Evolutionary conservation across 179 eudicot species (phyloP), one percentile per base, ranked within the genome.

Genomic region (Sideroxylon spinosum): DNA sequence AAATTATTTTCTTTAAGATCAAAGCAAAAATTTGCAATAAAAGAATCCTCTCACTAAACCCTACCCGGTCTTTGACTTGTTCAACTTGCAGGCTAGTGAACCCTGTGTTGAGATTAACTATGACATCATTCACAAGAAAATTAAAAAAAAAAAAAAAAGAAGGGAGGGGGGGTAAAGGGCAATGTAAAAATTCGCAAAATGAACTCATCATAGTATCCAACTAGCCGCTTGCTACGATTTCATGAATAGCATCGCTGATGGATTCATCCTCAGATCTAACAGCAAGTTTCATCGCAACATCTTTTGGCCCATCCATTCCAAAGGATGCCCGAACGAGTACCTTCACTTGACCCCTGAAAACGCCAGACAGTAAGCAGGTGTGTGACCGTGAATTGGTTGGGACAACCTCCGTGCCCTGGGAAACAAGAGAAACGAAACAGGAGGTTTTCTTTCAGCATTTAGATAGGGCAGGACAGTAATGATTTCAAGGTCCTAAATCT

Each of bases 251-350:
- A 76, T 95, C 98, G 67, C 97, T 91, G 26, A 93, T 95, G 20
- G 85, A 85, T 67, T 82, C 92, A 79, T 95, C 95, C 53, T 93
- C 97, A 6, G 98, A 93, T 88, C 98, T 87, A 75, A 95, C 98
- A 12, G 91, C 87, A 28, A 95, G 88, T 74, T 95, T 95, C 97
- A 95, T 95, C 3, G 97, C 98, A 67, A 93, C 98, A 83, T 95
- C 97, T 74, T 89, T 87, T 56, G 82, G 84, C 61, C 90, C 86
- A 83, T 93, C 98, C 32, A 95, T 85, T 48, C 98, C 98, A 75
- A 95, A 90, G 46, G 92, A 93, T 66, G 88, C 68, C 19, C 98
- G 90, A 37, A 88, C 98, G 13, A 95, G 95, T 70, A 93, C 98
- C 86, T 89, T 95, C 25, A 82, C 90, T 56, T 84, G 87, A 73